These are phyloP conservation scores for Jatropha multifida DNA, from an alignment of 441 rosid species.

Conservation along the genomic window DNA sequence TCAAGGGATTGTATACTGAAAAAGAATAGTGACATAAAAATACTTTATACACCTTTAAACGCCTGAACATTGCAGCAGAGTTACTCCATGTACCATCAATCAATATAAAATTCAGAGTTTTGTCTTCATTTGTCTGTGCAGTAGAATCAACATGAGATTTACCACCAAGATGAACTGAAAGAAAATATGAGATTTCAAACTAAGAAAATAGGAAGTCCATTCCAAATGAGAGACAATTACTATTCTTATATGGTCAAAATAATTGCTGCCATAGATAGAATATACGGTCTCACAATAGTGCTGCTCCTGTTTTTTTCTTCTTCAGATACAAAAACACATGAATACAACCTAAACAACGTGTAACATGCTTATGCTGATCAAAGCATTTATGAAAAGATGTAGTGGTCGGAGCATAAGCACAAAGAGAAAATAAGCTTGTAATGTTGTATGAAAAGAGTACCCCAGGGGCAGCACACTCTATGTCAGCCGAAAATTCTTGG, in stretches of 20 bases:
- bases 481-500: constrained; percentile 32
- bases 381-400: background rate
- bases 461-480: constrained; percentile 24
- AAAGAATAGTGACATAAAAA: background rate
- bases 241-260: background rate
- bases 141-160: constrained; percentile 25
- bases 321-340: background rate
- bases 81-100: constrained; percentile 98
- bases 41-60: constrained; percentile 56
- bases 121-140: constrained; percentile 45
- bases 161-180: constrained; percentile 19
- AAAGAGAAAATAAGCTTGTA: constrained; percentile 11
- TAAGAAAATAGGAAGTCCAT: background rate
- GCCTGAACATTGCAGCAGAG: constrained; percentile 90
- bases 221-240: background rate
- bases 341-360: background rate
- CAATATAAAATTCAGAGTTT: constrained; percentile 63
- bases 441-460: constrained; percentile 23
- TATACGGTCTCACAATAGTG: background rate
- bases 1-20: background rate
- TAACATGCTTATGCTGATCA: constrained; percentile 6
- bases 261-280: background rate
- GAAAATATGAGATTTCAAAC: constrained; percentile 12
- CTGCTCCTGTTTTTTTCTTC: background rate
- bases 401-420: background rate